Conservation (phyloP, 192 early-diverging fungal species). For the Linnemannia zychae region DNA sequence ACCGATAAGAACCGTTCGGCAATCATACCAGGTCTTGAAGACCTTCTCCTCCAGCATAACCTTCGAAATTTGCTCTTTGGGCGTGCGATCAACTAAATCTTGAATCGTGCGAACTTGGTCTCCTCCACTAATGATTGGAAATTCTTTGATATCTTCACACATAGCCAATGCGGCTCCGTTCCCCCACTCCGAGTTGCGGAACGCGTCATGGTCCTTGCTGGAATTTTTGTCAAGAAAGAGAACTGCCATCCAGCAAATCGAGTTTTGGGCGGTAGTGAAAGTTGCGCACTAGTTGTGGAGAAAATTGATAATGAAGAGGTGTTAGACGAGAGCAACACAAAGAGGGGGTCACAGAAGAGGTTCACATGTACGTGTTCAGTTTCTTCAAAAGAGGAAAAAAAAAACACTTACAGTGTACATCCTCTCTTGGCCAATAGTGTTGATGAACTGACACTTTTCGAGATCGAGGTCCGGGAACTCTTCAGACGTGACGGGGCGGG, state of each 20-base stretch:
- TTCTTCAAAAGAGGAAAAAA: too few relatives aligned
- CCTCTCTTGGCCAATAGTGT: neutral
- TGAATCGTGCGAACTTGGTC: neutral
- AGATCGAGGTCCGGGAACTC: neutral
- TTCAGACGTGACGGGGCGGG: neutral
- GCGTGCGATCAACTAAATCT: conserved; percentile 14
- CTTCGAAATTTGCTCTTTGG: neutral
- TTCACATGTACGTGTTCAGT: too few relatives aligned
- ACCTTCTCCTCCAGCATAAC: neutral
- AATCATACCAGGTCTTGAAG: neutral
- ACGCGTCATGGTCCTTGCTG: neutral
- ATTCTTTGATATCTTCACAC: conserved; percentile 19
- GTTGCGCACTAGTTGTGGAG: conserved; percentile 19
- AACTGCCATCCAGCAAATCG: neutral
- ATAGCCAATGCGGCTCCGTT: conserved; percentile 2
- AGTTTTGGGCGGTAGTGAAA: neutral
- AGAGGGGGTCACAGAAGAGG: too few relatives aligned
- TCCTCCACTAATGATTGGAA: conserved; percentile 1
- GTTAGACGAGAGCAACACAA: too few relatives aligned
- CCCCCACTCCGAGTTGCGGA: conserved; percentile 10
- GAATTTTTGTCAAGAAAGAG: neutral
- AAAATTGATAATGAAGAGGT: too few relatives aligned
- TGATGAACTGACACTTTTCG: neutral
- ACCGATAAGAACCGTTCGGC: neutral
- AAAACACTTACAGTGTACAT: too few relatives aligned